Conservation (phyloP, 345 rosid genomes). For the Psidium guajava region DNA sequence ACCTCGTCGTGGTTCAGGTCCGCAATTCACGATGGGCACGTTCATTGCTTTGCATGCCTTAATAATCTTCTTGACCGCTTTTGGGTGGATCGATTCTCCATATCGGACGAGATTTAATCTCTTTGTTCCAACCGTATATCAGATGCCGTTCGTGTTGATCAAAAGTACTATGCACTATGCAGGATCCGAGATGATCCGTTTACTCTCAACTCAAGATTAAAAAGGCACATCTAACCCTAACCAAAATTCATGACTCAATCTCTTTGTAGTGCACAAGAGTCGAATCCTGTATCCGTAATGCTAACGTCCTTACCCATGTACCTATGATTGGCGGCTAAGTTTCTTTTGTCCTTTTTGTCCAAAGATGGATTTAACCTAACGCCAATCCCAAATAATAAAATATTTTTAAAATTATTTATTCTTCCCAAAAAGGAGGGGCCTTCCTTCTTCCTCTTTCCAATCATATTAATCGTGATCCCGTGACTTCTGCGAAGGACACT, state of each 20-base stretch:
- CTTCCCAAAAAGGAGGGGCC: neutral
- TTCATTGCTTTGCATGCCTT: neutral
- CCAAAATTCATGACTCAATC: neutral
- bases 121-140: neutral
- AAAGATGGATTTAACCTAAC: neutral
- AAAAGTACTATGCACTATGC: rapidly evolving
- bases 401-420: neutral
- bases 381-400: neutral
- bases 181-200: neutral
- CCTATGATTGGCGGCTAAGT: neutral
- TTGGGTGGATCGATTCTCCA: neutral
- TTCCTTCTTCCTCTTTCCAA: neutral
- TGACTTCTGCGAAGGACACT: no score
- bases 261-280: rapidly evolving
- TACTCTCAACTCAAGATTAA: neutral
- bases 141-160: neutral
- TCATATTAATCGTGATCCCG: no score
- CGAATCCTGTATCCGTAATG: rapidly evolving
- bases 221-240: neutral
- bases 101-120: neutral
- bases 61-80: neutral
- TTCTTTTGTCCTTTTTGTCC: neutral
- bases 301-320: neutral
- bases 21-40: neutral
- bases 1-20: neutral